These are phyloP conservation scores for Colletotrichum sp. DNA, from an alignment of 2,329 filamentous ascomycete genomes.

Conservation along the genomic window DNA sequence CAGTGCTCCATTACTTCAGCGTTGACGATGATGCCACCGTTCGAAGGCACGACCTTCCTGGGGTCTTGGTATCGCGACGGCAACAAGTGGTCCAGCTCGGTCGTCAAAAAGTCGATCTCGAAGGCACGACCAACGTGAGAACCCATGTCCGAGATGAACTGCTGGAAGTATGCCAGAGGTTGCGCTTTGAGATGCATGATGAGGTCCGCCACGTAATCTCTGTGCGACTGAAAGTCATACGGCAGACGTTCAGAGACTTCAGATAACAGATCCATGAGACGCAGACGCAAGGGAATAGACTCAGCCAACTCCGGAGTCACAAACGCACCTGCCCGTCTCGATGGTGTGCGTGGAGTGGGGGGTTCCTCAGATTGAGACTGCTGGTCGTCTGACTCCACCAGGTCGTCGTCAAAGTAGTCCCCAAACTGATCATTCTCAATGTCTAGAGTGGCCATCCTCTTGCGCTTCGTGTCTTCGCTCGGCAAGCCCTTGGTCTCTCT, in stretches of 20 bases:
- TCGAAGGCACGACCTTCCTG: conserved; percentile 37
- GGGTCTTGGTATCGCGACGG: conserved; percentile 46
- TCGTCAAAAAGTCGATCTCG: conserved; percentile 14
- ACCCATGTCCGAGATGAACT: conserved; percentile 47
- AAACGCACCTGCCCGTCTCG: conserved; percentile 29
- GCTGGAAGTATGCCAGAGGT: conserved; percentile 61
- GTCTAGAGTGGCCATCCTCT: conserved; percentile 53
- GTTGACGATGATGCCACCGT: conserved; percentile 45
- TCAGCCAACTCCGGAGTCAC: conserved; percentile 50
- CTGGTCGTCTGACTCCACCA: conserved; percentile 40
- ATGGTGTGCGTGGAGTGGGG: conserved; percentile 1
- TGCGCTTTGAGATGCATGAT: conserved; percentile 62
- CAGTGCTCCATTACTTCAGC: conserved; percentile 56
- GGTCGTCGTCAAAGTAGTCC: conserved; percentile 60
- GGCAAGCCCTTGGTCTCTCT: conserved; percentile 61
- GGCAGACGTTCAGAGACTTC: conserved; percentile 52
- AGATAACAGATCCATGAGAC: conserved; percentile 64
- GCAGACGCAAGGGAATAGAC: conserved; percentile 65
- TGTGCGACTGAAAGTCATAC: conserved; percentile 41
- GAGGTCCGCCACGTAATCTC: conserved; percentile 64
- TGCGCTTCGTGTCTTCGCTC: conserved; percentile 52
- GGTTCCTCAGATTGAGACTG: conserved; percentile 44
- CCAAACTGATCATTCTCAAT: conserved; percentile 65
- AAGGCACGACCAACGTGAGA: neutral
- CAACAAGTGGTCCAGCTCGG: conserved; percentile 51